Percentiles rank a stretch among this genome's conserved stretches.
Evolutionary conservation across 345 rosid genomes (phyloP).

Genomic region (Trapa incisa): DNA sequence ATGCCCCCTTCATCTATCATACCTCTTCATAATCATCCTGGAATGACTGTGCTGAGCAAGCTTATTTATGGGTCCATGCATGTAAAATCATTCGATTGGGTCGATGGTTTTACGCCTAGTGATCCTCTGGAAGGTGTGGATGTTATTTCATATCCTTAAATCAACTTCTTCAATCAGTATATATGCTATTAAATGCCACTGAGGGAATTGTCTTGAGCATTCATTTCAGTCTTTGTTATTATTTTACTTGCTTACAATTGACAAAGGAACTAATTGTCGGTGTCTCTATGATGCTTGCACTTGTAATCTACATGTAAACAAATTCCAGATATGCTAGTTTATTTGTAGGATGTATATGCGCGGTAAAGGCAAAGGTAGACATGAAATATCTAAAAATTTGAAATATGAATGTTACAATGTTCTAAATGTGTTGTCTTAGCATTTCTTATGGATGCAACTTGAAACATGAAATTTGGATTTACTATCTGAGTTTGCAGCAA

Average conservation of each 20-base stretch:
- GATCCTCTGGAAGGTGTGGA: conserved; percentile 57
- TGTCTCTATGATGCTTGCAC: not conserved
- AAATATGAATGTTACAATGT: not conserved
- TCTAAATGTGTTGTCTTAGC: too few species aligned
- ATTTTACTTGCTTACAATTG: not conserved
- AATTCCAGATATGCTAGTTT: not conserved
- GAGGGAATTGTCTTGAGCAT: not conserved
- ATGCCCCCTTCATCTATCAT: conserved; percentile 85
- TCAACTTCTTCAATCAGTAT: not conserved
- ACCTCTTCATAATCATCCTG: conserved; percentile 95
- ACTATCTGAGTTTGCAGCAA: conserved; percentile 35
- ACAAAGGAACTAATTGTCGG: not conserved
- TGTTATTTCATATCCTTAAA: conserved; percentile 1
- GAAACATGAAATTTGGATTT: not conserved
- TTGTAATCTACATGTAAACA: not conserved
- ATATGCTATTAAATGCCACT: conserved; percentile 1
- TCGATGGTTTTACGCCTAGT: conserved; percentile 35
- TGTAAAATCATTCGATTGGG: conserved; percentile 83
- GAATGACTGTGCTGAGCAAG: conserved; percentile 92
- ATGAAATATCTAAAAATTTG: not conserved
- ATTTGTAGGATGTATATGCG: not conserved
- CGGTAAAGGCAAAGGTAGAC: not conserved
- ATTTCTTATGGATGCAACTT: not conserved
- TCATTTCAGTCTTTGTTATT: not conserved
- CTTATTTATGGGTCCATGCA: conserved; percentile 75